Percentiles rank a stretch among this genome's conserved stretches.
These are phyloP conservation scores for Eucalyptus regnans DNA, from an alignment of 345 rosid genomes.

Conservation along the genomic window DNA sequence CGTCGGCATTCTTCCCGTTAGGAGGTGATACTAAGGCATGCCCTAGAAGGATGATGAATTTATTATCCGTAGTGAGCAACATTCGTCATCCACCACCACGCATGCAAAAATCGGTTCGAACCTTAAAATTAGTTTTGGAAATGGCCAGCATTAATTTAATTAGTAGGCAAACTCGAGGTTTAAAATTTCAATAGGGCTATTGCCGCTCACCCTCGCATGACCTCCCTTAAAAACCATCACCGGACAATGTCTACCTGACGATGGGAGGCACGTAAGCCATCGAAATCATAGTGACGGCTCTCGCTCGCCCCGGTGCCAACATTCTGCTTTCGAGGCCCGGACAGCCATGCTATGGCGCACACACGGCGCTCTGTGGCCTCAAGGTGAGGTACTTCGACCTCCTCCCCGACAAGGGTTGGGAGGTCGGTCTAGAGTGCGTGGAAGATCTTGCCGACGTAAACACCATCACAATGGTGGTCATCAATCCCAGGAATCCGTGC, in stretches of 20 bases:
- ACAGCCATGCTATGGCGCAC: slow-evolving; percentile 31
- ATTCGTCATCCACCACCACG: too few species aligned
- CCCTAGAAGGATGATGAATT: too few species aligned
- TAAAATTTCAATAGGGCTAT: slow-evolving; percentile 22
- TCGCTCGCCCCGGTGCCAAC: slow-evolving; percentile 43
- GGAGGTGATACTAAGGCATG: slow-evolving; percentile 13
- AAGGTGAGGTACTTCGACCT: slow-evolving; percentile 46
- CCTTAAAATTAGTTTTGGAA: neutral
- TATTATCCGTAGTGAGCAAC: too few species aligned
- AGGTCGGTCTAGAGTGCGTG: slow-evolving; percentile 38
- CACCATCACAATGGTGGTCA: slow-evolving; percentile 37
- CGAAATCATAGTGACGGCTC: slow-evolving; percentile 18
- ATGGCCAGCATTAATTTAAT: neutral
- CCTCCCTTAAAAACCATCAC: slow-evolving; percentile 33
- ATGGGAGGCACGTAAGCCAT: slow-evolving; percentile 48
- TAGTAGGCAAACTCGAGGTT: neutral
- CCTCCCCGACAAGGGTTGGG: slow-evolving; percentile 50
- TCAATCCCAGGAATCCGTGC: slow-evolving; percentile 42
- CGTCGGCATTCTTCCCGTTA: slow-evolving; percentile 30
- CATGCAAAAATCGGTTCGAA: neutral
- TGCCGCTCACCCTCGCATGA: slow-evolving; percentile 31
- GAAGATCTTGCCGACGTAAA: slow-evolving; percentile 51
- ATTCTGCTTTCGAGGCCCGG: slow-evolving; percentile 30
- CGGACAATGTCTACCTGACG: slow-evolving; percentile 38
- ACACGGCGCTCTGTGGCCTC: slow-evolving; percentile 8